These are phyloP conservation scores for Ligustrum vulgare DNA, from an alignment of 257 asterid genomes.

Conservation along the genomic window DNA sequence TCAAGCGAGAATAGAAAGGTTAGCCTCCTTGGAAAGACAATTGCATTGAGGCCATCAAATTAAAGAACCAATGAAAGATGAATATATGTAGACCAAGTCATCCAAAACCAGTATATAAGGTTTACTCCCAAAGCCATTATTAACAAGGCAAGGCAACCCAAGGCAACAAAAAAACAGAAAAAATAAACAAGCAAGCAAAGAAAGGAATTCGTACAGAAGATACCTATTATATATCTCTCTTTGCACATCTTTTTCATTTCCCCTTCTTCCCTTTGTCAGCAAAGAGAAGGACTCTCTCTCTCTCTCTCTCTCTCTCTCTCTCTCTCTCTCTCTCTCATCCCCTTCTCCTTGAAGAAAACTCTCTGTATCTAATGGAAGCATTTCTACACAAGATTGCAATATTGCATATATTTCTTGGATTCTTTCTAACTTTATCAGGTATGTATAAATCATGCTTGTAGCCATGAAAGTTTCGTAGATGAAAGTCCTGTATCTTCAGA, in stretches of 20 bases:
- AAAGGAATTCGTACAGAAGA: constrained; percentile 37
- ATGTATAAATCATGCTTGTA: background rate
- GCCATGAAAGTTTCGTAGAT: background rate
- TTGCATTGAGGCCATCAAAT: constrained; percentile 21
- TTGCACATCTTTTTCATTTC: constrained; percentile 38
- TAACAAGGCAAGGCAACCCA: constrained; percentile 28
- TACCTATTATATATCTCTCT: constrained; percentile 32
- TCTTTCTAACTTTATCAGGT: background rate
- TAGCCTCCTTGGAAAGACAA: constrained; percentile 40
- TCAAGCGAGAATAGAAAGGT: constrained; percentile 18
- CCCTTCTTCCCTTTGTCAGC: constrained; percentile 29
- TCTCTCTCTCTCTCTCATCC: constrained; percentile 7
- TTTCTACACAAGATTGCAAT: constrained; percentile 32
- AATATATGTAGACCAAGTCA: constrained; percentile 26
- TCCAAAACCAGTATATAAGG: constrained; percentile 6
- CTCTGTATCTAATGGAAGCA: constrained; percentile 39
- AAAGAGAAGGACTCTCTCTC: constrained; percentile 10
- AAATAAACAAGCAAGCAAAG: constrained; percentile 46
- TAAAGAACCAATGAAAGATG: constrained; percentile 21
- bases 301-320: constrained; percentile 11
- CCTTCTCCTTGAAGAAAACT: constrained; percentile 13
- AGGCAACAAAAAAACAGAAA: constrained; percentile 20
- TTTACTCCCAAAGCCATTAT: constrained; percentile 23
- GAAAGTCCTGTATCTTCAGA: background rate
- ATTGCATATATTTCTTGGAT: constrained; percentile 41